phyloP scores from a whole-genome alignment of 805 yeast species.

The Saccharomycopsis javanensis region DNA sequence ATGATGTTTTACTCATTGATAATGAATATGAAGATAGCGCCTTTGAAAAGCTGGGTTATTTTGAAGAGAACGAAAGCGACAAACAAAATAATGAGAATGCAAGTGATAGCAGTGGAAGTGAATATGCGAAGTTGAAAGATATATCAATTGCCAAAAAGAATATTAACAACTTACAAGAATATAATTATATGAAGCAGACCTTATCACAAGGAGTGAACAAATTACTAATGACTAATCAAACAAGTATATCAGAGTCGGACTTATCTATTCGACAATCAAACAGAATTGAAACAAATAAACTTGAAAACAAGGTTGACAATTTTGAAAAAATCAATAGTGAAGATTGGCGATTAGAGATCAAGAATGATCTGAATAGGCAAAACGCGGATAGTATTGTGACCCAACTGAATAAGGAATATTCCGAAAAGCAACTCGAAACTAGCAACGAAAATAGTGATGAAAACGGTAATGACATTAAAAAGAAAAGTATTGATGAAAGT shows the following conservation, averaged over 20 bases:
- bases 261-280: too few species aligned
- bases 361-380: too few species aligned
- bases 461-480: neutral
- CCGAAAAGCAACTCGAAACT: too few species aligned
- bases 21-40: neutral
- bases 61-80: neutral
- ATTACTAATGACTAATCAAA: too few species aligned
- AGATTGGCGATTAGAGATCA: too few species aligned
- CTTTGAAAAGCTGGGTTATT: neutral
- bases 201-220: too few species aligned
- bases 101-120: neutral
- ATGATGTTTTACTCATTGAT: neutral
- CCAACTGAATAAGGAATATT: too few species aligned
- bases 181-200: neutral
- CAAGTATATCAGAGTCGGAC: neutral
- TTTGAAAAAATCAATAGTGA: too few species aligned
- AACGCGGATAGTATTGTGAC: too few species aligned
- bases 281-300: too few species aligned
- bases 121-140: neutral
- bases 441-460: too few species aligned
- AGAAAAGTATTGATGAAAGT: neutral
- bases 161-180: neutral
- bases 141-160: neutral
- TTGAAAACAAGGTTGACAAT: too few species aligned
- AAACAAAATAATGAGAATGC: neutral